A percentile compares a stretch with the other conserved stretches of the same genome.
Conservation (phyloP, 2,329 filamentous ascomycete genomes). For the Trichoderma breve region DNA sequence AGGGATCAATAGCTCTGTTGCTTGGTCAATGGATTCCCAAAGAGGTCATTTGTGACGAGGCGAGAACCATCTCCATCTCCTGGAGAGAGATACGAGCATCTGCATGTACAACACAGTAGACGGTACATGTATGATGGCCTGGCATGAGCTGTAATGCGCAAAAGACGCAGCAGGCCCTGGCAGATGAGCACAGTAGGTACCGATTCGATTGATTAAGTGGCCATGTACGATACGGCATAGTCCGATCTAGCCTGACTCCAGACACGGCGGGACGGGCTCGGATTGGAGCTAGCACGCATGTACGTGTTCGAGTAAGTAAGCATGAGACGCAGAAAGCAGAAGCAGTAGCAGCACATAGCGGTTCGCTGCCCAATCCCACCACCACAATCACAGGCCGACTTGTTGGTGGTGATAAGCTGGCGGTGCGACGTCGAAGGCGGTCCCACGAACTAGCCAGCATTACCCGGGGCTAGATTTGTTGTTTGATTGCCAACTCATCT, state of each 20-base stretch:
- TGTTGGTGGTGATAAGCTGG: background rate
- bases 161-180: conserved; percentile 6
- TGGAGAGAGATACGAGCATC: background rate
- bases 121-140: background rate
- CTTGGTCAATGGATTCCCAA: background rate
- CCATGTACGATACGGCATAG: conserved; percentile 18
- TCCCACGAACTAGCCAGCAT: background rate
- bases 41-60: background rate
- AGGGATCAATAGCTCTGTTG: background rate
- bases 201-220: conserved; percentile 13
- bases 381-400: background rate
- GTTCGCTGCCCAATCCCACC: conserved; percentile 18
- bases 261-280: background rate
- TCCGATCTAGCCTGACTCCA: conserved; percentile 1
- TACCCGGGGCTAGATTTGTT: background rate
- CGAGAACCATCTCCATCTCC: background rate
- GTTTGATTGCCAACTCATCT: background rate
- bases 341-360: background rate
- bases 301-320: background rate
- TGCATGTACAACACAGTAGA: background rate
- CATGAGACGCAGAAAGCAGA: background rate
- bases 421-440: background rate
- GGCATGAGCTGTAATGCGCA: background rate
- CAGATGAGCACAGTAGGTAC: background rate
- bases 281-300: background rate